Percentiles rank a stretch among this genome's conserved stretches.
These are phyloP conservation scores for Tetrahymena thermophila DNA, from an alignment of 73 alveolate species.

Conservation along the genomic window DNA sequence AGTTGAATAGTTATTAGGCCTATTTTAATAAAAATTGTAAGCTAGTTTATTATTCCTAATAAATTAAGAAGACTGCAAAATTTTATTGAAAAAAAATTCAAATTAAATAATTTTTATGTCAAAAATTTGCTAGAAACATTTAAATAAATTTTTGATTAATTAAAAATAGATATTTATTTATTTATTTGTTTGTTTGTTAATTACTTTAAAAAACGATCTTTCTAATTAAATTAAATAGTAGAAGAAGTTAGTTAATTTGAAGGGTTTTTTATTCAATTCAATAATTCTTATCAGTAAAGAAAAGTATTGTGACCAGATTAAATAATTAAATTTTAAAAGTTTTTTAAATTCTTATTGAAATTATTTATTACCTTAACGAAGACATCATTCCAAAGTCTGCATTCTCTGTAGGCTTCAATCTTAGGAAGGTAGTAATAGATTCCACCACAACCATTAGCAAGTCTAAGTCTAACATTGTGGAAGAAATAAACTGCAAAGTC, in stretches of 20 bases:
- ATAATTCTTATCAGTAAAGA: not conserved
- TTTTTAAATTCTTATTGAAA: not conserved
- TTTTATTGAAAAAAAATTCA: too few species aligned
- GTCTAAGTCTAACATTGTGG: conserved; percentile 9
- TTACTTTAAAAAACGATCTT: not conserved
- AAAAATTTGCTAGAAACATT: not conserved
- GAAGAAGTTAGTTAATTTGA: not conserved
- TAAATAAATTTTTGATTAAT: not conserved
- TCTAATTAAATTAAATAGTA: not conserved
- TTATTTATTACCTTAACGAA: conserved; percentile 1
- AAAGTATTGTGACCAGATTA: not conserved
- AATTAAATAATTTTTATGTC: too few species aligned
- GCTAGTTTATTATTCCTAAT: not conserved
- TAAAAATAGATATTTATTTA: not conserved
- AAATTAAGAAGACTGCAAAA: too few species aligned
- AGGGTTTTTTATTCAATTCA: not conserved
- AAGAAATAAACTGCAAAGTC: conserved; percentile 39
- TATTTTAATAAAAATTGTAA: not conserved
- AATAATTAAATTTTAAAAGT: too few species aligned
- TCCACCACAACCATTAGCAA: conserved; percentile 5
- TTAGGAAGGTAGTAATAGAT: conserved; percentile 37
- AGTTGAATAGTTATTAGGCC: not conserved
- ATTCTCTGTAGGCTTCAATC: conserved; percentile 36
- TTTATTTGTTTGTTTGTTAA: too few species aligned
- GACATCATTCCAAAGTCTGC: conserved; percentile 42